Evolutionary conservation across 495 filamentous ascomycete species (phyloP), one percentile per base, ranked within the genome.

Genomic region (Annulohypoxylon bovei): DNA sequence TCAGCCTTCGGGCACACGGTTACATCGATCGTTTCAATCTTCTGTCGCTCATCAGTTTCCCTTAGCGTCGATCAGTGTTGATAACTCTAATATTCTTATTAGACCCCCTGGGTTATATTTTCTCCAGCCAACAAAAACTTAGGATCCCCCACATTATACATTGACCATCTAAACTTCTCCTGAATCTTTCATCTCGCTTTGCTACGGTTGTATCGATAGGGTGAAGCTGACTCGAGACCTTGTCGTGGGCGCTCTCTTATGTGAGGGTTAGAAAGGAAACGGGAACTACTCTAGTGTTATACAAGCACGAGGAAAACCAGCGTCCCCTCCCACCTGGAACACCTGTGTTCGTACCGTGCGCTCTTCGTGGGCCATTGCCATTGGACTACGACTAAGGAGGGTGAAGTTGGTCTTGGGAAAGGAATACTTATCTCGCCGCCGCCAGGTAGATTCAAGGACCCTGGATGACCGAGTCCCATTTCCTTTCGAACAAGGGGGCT

Each of bases 51-150:
- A 58, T 66, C n/a, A 50, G 52, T 42, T 50, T 65, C 37, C 53
- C 52, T 50, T 58, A 64, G 49, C 63, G 59, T 64, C 59, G 59
- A 68, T 72, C 59, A 49, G 35, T 54, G 46, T 56, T 39, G 54
- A 68, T 65, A 72, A 65, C 49, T 60, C 39, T 73, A 62, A 40
- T 73, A 57, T 23, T 67, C 61, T 28, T 61, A 35, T 9, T 12
- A 32, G 50, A 56, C 50, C 60, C 33, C 49, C 65, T 27, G 39
- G 20, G 47, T 22, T 63, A 49, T 50, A 63, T 52, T 59, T 58
- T 60, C 40, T 42, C 49, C 16, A 28, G 39, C 27, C 32, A 63
- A 57, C 62, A 71, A 69, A 75, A 77, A 68, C 74, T 76, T 70
- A n/a, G 32, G 49, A 50, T n/a, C 53, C 44, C 66, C 67, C 61